Evolutionary conservation across 2,329 filamentous ascomycete genomes (phyloP).

Genomic region (Mycogone perniciosa): DNA sequence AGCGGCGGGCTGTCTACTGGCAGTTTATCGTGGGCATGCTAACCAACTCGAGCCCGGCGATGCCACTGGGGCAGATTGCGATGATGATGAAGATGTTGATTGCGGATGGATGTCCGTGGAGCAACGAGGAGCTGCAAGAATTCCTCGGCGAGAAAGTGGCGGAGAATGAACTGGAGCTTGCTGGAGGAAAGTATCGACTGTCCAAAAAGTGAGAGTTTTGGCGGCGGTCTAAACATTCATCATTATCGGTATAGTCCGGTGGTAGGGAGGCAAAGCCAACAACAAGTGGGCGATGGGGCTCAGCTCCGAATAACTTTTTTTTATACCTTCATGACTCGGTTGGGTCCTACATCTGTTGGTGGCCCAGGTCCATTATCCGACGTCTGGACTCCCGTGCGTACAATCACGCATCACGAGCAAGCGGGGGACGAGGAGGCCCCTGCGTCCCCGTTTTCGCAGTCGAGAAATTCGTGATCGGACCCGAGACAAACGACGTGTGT

Average conservation of each 20-base stretch:
- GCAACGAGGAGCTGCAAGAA: constrained; percentile 77
- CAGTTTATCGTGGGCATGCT: constrained; percentile 93
- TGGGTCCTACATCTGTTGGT: background rate
- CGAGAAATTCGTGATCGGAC: background rate
- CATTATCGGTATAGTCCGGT: background rate
- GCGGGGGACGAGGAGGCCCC: too few species aligned
- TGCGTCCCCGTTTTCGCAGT: too few species aligned
- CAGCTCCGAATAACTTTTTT: background rate
- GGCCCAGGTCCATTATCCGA: too few species aligned
- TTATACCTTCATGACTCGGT: background rate
- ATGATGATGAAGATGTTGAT: constrained; percentile 97
- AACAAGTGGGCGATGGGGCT: too few species aligned
- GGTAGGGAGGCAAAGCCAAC: background rate
- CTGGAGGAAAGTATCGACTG: constrained; percentile 64
- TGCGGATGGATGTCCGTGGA: constrained; percentile 81
- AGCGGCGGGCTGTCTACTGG: constrained; percentile 65
- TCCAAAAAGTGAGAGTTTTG: constrained; percentile 44
- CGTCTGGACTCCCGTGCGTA: too few species aligned
- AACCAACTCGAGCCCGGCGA: constrained; percentile 75
- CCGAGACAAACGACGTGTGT: background rate
- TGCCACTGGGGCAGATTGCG: constrained; percentile 73
- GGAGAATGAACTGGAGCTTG: constrained; percentile 62
- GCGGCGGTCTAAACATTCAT: background rate
- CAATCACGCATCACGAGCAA: too few species aligned
- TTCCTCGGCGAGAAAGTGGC: constrained; percentile 75